Evolutionary conservation across 2,329 filamentous ascomycete species (phyloP).

Genomic region (Hypoxylon sp.): DNA sequence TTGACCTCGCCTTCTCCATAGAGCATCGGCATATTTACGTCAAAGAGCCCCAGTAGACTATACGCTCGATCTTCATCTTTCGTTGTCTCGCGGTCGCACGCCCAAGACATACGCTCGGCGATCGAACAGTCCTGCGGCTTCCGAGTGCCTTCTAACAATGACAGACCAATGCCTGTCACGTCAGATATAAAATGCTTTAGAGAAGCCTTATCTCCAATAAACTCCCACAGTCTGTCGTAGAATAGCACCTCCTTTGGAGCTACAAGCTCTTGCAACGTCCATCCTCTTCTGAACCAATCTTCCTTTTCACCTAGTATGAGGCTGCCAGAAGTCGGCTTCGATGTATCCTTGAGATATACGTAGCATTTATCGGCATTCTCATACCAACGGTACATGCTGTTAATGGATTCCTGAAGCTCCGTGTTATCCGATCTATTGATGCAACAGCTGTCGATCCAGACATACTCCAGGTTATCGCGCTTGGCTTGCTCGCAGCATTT

Average conservation of each 20-base stretch:
- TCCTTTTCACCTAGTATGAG: background rate
- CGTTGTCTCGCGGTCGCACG: slow-evolving; percentile 11
- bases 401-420: slow-evolving; percentile 25
- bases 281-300: slow-evolving; percentile 22
- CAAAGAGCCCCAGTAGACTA: slow-evolving; percentile 19
- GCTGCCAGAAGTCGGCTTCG: background rate
- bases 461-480: slow-evolving; percentile 4
- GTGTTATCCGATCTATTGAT: slow-evolving; percentile 14
- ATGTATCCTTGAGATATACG: slow-evolving; percentile 18
- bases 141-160: background rate
- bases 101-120: slow-evolving; percentile 22
- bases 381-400: slow-evolving; percentile 27
- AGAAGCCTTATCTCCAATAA: background rate
- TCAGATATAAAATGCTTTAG: background rate
- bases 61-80: slow-evolving; percentile 21
- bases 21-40: slow-evolving; percentile 26
- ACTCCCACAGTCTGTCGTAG: background rate
- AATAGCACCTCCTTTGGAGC: slow-evolving; percentile 6
- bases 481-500: slow-evolving; percentile 14
- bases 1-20: slow-evolving; percentile 24
- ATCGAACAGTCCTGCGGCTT: background rate
- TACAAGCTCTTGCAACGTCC: slow-evolving; percentile 24
- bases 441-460: slow-evolving; percentile 25
- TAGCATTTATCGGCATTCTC: slow-evolving; percentile 15
- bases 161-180: background rate